phyloP scores from a whole-genome alignment of 2,329 filamentous ascomycete species.

The Chrysoporthe puriensis region DNA sequence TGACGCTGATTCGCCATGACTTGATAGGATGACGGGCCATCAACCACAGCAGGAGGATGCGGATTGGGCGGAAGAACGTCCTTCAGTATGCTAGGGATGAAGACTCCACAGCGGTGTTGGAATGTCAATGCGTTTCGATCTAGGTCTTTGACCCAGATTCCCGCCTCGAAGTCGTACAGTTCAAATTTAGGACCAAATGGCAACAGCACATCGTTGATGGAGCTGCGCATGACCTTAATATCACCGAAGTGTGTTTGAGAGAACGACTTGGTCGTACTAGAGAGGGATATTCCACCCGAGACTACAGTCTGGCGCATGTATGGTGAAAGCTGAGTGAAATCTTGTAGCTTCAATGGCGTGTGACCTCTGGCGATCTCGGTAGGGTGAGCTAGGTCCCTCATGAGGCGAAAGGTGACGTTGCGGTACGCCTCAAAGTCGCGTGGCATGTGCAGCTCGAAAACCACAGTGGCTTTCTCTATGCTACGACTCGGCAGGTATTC shows the following conservation, averaged over 20 bases:
- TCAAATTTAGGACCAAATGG: conserved; percentile 13
- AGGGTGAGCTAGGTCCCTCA: conserved; percentile 36
- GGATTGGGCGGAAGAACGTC: background rate
- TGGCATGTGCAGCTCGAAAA: conserved; percentile 48
- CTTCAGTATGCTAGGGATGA: conserved; percentile 31
- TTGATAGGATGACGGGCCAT: conserved; percentile 57
- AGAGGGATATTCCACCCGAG: conserved; percentile 3
- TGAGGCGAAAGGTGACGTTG: conserved; percentile 46
- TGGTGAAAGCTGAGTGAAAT: conserved; percentile 28
- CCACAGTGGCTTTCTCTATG: conserved; percentile 35
- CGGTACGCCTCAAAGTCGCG: conserved; percentile 43
- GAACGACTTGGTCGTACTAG: conserved; percentile 18
- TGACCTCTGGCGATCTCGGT: background rate
- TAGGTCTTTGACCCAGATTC: conserved; percentile 13
- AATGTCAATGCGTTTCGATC: conserved; percentile 42
- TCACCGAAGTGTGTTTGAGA: conserved; percentile 17
- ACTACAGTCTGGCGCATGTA: conserved; percentile 12
- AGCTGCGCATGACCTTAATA: conserved; percentile 8
- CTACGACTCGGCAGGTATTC: conserved; percentile 41
- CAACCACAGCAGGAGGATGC: conserved; percentile 35
- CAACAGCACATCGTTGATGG: conserved; percentile 1
- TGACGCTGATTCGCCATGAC: conserved; percentile 52
- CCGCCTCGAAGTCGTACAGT: conserved; percentile 4
- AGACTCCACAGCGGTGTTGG: conserved; percentile 45
- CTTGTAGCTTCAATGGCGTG: conserved; percentile 25